Base-by-base conservation (phyloP, 768 basidiomycete genomes). In the Rhodotorula graminis region DNA sequence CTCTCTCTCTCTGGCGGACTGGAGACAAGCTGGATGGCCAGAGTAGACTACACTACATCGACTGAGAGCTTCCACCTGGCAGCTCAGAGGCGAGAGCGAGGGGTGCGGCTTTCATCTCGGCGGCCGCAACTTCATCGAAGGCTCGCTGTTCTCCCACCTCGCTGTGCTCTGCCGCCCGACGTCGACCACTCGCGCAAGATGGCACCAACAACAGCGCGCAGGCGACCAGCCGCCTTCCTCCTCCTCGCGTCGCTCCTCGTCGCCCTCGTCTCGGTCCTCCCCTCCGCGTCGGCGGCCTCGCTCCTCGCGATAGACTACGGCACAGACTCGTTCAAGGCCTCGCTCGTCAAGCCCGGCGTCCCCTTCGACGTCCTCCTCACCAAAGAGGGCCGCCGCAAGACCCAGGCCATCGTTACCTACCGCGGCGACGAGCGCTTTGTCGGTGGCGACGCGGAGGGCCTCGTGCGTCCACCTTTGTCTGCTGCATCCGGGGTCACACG, bases 301-400 rank as follows among this genome's bases (percentile, higher is more conserved):
- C 86, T 98, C 21, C 86, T 99, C 61, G 94, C 94, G 29, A 91
- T 99, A 79, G 96, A 99, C 87, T 97, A 96, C 86, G 96, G 96
- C 80, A 87, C 91, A 27, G 96, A 98, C 82, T 94, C 89, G 86
- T 97, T 94, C 79, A 99, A 97, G 82, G 91, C 93, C 42, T 94
- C 93, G 9, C 83, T 98, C 69, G 89, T 97, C 85, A 94, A 93
- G 79, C 93, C 93, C 2, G 93, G 92, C 58, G 82, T 91, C 46
- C 93, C 95, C 9, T 95, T 99, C 77, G 96, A 99, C 82, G 91
- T 99, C 44, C 85, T 99, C 40, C 84, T 98, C 68, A 96, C 97
- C 83, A 91, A 91, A 80, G 95, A 97, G 80, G 96, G 93, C 42
- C 98, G 97, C 83, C 85, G 96, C 70, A 98, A 98, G 83, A 92